Conservation (phyloP, 768 basidiomycete species). For the Trametes villosa region DNA sequence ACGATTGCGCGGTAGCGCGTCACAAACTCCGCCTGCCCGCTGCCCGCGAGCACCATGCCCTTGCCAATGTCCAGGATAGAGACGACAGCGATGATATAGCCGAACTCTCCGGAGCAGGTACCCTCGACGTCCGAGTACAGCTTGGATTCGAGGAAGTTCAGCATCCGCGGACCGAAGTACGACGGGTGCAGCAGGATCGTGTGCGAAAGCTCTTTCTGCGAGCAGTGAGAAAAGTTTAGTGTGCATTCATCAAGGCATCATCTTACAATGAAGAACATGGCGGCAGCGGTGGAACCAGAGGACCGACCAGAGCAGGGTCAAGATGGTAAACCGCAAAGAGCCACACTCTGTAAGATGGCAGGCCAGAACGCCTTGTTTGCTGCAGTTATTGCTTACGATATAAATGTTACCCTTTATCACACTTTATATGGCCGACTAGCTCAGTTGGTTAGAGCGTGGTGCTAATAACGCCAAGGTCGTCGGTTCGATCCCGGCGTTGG, state of each 20-base stretch:
- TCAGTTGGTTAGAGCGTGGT: slow-evolving; percentile 95
- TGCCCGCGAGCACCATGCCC: slow-evolving; percentile 89
- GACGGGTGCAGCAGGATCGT: slow-evolving; percentile 97
- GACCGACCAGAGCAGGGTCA: too few species aligned
- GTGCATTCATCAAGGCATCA: neutral
- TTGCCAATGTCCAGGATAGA: slow-evolving; percentile 90
- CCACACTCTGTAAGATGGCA: too few species aligned
- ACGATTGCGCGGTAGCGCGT: slow-evolving; percentile 95
- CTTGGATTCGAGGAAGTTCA: slow-evolving; percentile 90
- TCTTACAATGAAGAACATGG: slow-evolving; percentile 36
- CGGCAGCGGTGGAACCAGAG: neutral
- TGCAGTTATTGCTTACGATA: too few species aligned
- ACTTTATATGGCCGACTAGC: slow-evolving; percentile 88
- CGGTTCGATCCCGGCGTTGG: slow-evolving; percentile 33
- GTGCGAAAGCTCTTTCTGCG: slow-evolving; percentile 96
- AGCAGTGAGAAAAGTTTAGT: neutral
- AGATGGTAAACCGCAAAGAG: too few species aligned
- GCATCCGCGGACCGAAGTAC: slow-evolving; percentile 96
- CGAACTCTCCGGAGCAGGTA: slow-evolving; percentile 93
- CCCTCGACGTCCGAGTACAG: slow-evolving; percentile 97
- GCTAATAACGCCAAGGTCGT: slow-evolving; percentile 55
- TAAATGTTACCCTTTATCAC: too few species aligned
- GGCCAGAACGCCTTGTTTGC: too few species aligned
- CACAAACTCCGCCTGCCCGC: slow-evolving; percentile 95
- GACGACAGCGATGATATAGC: slow-evolving; percentile 92